phyloP scores from a whole-genome alignment of 1,284 basidiomycete species.

The Ceratobasidium sp. region DNA sequence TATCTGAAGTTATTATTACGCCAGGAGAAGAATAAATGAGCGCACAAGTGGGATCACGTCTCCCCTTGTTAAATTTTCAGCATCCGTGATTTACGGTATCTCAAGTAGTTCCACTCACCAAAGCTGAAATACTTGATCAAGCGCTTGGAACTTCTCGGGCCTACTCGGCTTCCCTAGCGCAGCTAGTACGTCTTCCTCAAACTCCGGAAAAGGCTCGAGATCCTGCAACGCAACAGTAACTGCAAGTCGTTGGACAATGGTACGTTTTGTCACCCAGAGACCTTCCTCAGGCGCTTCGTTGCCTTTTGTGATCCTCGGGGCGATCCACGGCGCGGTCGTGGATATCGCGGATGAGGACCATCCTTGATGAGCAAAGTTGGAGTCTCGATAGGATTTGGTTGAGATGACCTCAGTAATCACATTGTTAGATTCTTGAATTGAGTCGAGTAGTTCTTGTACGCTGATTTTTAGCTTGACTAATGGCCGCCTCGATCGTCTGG shows the following conservation, averaged over 20 bases:
- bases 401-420: constrained; percentile 1
- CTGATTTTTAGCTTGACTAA: neutral
- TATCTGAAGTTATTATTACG: too few species aligned
- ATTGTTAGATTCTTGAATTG: constrained; percentile 6
- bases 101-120: constrained; percentile 35
- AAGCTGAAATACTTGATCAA: constrained; percentile 4
- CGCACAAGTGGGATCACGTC: constrained; percentile 31
- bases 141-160: constrained; percentile 10
- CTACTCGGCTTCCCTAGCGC: constrained; percentile 2
- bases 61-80: constrained; percentile 16
- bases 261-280: constrained; percentile 18
- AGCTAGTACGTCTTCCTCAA: constrained; percentile 6
- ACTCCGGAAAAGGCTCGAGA: neutral
- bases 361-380: constrained; percentile 27
- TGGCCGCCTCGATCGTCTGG: neutral
- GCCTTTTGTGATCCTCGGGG: neutral
- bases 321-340: neutral
- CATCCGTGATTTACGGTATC: too few species aligned
- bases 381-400: neutral
- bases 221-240: constrained; percentile 10
- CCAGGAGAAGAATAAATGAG: too few species aligned
- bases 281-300: neutral
- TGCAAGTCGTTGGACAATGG: constrained; percentile 14
- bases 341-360: constrained; percentile 1
- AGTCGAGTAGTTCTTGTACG: neutral